Conservation (phyloP, 106 monocot genomes). For the Gastrodia elata region DNA sequence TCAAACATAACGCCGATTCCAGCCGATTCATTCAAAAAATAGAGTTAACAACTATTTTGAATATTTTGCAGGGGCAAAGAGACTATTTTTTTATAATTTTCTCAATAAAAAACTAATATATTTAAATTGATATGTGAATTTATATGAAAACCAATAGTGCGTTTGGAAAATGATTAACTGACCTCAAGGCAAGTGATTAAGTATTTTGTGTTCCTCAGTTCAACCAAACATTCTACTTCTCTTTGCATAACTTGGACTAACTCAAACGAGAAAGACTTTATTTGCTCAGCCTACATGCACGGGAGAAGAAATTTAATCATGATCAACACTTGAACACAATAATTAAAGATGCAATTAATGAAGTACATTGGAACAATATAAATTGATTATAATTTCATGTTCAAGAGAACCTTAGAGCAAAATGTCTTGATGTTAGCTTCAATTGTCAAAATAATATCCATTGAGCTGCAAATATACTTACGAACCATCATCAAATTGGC, state of each 20-base stretch:
- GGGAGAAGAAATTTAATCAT: not conserved
- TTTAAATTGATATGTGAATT: too few species aligned
- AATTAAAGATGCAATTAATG: not conserved
- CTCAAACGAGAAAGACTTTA: slow-evolving; percentile 1
- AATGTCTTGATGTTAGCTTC: slow-evolving; percentile 28
- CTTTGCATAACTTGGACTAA: not conserved
- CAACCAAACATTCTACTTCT: slow-evolving; percentile 5
- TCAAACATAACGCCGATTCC: too few species aligned
- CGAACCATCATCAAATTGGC: slow-evolving; percentile 23
- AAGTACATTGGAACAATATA: too few species aligned
- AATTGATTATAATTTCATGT: not conserved
- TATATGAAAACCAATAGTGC: too few species aligned
- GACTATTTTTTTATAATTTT: too few species aligned
- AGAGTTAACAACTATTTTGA: too few species aligned
- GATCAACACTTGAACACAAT: not conserved
- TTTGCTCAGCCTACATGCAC: not conserved
- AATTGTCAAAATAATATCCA: slow-evolving; percentile 32
- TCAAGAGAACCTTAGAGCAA: slow-evolving; percentile 23
- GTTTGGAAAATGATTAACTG: too few species aligned
- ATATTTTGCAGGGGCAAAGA: too few species aligned
- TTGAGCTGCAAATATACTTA: slow-evolving; percentile 10
- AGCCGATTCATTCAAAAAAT: too few species aligned
- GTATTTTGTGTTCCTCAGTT: slow-evolving; percentile 1
- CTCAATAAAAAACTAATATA: too few species aligned
- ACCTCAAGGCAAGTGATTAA: slow-evolving; percentile 9